Conservation (phyloP, 306 rosid genomes). For the Corylus americana region DNA sequence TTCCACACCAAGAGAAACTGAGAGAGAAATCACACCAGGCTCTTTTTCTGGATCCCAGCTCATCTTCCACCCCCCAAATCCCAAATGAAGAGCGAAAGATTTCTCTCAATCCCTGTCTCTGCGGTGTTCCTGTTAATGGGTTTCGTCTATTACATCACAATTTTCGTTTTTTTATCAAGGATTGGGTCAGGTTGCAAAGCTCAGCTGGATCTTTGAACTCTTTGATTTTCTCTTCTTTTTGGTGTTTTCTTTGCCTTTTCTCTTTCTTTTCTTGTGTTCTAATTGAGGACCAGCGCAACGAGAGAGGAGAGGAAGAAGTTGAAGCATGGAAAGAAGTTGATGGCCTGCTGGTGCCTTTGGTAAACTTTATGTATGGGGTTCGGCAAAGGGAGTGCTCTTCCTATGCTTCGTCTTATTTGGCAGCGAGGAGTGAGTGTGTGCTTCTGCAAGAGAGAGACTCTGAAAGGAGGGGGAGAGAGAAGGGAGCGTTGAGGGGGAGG, state of each 20-base stretch:
- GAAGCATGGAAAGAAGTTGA: too few species aligned
- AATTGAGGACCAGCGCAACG: conserved; percentile 50
- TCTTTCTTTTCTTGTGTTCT: conserved; percentile 73
- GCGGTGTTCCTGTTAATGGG: conserved; percentile 50
- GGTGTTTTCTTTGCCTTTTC: conserved; percentile 57
- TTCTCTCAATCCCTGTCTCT: conserved; percentile 54
- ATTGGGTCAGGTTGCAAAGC: conserved; percentile 62
- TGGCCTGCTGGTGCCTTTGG: too few species aligned
- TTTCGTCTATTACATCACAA: conserved; percentile 55
- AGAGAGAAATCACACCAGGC: too few species aligned
- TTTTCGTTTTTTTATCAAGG: conserved; percentile 65
- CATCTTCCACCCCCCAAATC: background rate
- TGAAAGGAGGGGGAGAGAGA: too few species aligned
- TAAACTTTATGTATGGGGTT: too few species aligned
- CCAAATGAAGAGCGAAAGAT: conserved; percentile 43
- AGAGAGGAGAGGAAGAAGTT: too few species aligned
- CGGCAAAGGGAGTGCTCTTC: too few species aligned
- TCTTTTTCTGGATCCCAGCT: background rate
- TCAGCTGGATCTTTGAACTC: conserved; percentile 67
- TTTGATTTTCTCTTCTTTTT: conserved; percentile 42
- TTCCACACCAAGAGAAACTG: too few species aligned
- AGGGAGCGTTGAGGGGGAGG: too few species aligned
- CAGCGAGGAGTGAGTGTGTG: too few species aligned
- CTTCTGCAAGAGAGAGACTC: too few species aligned
- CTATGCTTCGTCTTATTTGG: too few species aligned